These are phyloP conservation scores for Monilinia polystroma DNA, from an alignment of 2,329 filamentous ascomycete species.

Conservation along the genomic window DNA sequence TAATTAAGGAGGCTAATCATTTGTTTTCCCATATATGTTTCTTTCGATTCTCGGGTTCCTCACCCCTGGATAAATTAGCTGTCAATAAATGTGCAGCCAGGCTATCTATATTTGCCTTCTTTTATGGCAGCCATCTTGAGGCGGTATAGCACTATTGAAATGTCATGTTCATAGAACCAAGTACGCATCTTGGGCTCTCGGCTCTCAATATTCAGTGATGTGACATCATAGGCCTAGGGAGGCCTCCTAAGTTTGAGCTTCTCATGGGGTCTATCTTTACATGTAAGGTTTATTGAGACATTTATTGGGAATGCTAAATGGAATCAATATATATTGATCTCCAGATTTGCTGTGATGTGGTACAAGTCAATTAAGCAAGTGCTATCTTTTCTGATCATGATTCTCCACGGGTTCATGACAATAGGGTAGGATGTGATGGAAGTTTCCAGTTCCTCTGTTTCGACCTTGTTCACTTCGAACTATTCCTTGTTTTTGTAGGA, in stretches of 20 bases:
- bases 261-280: not conserved
- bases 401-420: not conserved
- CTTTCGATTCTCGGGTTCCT: too few species aligned
- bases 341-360: not conserved
- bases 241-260: not conserved
- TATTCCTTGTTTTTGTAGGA: not conserved
- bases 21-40: not conserved
- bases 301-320: not conserved
- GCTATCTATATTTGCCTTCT: not conserved
- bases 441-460: not conserved
- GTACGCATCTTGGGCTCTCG: not conserved
- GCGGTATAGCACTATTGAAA: not conserved
- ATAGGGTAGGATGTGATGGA: not conserved
- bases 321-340: not conserved
- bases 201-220: not conserved
- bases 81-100: not conserved
- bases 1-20: not conserved
- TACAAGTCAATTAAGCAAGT: not conserved
- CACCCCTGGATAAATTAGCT: not conserved
- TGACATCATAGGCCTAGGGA: not conserved
- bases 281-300: too few species aligned
- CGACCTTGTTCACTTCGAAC: not conserved
- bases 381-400: not conserved
- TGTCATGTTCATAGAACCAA: not conserved
- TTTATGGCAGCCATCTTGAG: not conserved